Base-by-base conservation (phyloP, 768 basidiomycete species). In the Panaeolus papilionaceus region DNA sequence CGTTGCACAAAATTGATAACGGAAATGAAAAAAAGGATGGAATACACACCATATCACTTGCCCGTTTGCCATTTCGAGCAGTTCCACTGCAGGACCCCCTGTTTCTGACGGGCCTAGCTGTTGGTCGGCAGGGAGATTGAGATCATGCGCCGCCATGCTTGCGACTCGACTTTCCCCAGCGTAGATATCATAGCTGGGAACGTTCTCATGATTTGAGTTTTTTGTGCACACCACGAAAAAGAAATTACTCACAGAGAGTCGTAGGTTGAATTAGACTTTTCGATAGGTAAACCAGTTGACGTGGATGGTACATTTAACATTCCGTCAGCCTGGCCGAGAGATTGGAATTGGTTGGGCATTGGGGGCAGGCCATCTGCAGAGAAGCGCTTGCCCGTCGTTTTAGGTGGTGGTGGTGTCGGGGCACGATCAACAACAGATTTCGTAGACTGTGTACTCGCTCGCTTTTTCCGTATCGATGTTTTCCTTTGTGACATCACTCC, bases 41-140 rank as follows among this genome's bases (percentile, higher is more conserved):
- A 58, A 28, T 70, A 82, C 88, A 67, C 65, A 92, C 94, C 94
- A 95, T 68, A 95, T 89, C 8, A 92, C 93, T 75, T 94, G 89
- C 26, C 94, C 94, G 74, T 94, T 94, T n/a, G 92, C 91, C 73
- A 94, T 80, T 74, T 95, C 91, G 65, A 95, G 84, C 51, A 95
- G 85, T 78, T 95, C 92, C 38, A 95, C 80, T 4, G 90, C 93
- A 61, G 89, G 86, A 12, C 86, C 63, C 38, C 44, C 84, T 45
- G 83, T 72, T 64, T 85, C 88, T 62, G 86, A 71, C 68, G 77
- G 75, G 62, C 76, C 61, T 63, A 71, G 68, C 62, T 71, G 78
- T 58, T 66, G 73, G 63, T 77, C 73, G 65, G 82, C 84, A 5
- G 80, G 67, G 62, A 54, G 61, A 66, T 73, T 74, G 38, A 77